These are phyloP conservation scores for Phytophthora fragariaefolia DNA, from an alignment of 352 stramenopile species.

Conservation along the genomic window DNA sequence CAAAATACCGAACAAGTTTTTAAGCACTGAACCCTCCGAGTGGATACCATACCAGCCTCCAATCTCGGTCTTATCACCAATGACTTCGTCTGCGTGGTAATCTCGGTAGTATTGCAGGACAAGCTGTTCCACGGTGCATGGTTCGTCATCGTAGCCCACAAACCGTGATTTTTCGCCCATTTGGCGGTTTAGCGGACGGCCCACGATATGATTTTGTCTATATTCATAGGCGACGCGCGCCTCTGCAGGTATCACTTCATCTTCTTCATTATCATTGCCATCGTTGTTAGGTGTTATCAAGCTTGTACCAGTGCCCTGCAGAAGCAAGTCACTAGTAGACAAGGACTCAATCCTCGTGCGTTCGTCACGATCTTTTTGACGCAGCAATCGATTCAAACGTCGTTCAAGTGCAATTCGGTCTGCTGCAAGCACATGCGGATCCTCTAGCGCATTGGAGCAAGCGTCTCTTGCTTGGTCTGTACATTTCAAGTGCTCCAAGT, in stretches of 20 bases:
- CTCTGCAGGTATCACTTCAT: constrained; percentile 6
- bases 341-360: constrained; percentile 14
- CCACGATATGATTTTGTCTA: constrained; percentile 57
- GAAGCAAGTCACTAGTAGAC: constrained; percentile 22
- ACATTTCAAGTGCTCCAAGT: constrained; percentile 79
- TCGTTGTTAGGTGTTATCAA: constrained; percentile 9
- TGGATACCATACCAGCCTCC: constrained; percentile 89
- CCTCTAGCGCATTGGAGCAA: constrained; percentile 61
- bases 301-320: constrained; percentile 31
- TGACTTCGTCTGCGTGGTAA: constrained; percentile 15
- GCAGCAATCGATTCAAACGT: constrained; percentile 55
- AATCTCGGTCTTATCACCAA: constrained; percentile 1
- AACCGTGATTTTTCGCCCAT: constrained; percentile 87
- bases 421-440: constrained; percentile 59
- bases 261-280: constrained; percentile 16
- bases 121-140: constrained; percentile 86
- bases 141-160: constrained; percentile 87
- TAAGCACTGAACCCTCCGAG: constrained; percentile 75
- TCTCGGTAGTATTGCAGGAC: constrained; percentile 82
- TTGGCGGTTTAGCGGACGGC: constrained; percentile 74
- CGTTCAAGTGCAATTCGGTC: constrained; percentile 66
- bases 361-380: constrained; percentile 24
- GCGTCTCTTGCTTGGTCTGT: constrained; percentile 50
- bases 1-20: constrained; percentile 85
- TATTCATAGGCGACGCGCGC: constrained; percentile 42